Conservation (phyloP, 306 rosid genomes). For the Trifolium subterraneum region DNA sequence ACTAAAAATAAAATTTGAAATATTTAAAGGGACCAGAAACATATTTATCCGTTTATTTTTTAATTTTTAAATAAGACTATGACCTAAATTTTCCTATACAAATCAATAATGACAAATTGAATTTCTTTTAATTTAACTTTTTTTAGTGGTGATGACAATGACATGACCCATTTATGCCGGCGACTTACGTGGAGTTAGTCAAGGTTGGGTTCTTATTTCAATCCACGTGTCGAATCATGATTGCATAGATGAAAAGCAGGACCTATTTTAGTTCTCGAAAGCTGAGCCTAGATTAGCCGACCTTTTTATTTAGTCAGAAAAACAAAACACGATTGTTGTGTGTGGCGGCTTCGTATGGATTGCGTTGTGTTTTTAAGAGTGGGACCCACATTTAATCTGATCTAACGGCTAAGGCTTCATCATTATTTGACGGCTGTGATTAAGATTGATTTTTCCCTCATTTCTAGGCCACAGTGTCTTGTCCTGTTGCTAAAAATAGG, state of each 20-base stretch:
- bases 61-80: too few relatives aligned
- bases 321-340: not conserved
- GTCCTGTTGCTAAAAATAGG: not conserved
- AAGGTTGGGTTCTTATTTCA: not conserved
- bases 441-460: not conserved
- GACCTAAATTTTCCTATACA: not conserved
- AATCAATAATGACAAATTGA: not conserved
- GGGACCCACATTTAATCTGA: conserved; percentile 17
- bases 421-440: not conserved
- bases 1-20: too few relatives aligned
- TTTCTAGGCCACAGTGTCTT: not conserved
- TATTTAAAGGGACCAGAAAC: too few relatives aligned
- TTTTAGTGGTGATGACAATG: conserved; percentile 31
- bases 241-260: conserved; percentile 37
- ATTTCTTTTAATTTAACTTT: not conserved
- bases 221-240: conserved; percentile 7
- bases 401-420: not conserved
- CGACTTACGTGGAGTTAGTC: conserved; percentile 44
- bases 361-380: not conserved
- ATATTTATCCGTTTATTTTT: too few relatives aligned
- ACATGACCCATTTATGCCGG: conserved; percentile 40
- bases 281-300: conserved; percentile 69
- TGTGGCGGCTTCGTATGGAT: conserved; percentile 52
- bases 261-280: conserved; percentile 51
- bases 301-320: conserved; percentile 22